Percentiles rank a stretch among this genome's conserved stretches.
Evolutionary conservation across 148 eudicot species (phyloP).

Genomic region (Nyssa sinensis): DNA sequence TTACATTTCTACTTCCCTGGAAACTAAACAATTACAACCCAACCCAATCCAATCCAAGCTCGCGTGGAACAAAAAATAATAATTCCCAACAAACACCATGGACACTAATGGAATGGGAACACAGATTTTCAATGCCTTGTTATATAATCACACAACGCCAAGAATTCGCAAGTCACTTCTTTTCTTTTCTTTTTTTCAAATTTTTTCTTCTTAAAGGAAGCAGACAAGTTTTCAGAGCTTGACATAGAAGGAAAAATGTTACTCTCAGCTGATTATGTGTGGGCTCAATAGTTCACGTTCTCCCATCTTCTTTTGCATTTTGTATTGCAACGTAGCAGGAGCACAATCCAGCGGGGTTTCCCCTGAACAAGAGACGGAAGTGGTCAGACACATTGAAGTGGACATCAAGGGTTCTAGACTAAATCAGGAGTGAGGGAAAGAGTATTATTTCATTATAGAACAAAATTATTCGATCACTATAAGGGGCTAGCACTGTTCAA

Average conservation of each 20-base stretch:
- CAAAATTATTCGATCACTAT: no score
- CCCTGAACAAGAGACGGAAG: slow-evolving; percentile 33
- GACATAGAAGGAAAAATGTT: neutral
- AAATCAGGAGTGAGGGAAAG: no score
- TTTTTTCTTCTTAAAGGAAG: slow-evolving; percentile 3
- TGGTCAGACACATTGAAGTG: no score
- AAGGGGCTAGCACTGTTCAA: no score
- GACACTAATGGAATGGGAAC: neutral
- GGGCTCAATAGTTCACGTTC: slow-evolving; percentile 18
- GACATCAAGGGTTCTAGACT: no score
- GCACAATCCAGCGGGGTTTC: slow-evolving; percentile 77
- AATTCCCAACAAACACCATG: neutral
- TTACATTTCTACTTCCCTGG: no score
- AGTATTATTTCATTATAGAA: no score
- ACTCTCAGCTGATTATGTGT: neutral
- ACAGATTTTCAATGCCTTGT: neutral
- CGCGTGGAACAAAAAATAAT: no score
- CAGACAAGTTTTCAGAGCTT: neutral
- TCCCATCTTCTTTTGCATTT: slow-evolving; percentile 59
- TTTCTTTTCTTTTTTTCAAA: neutral
- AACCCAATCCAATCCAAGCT: no score
- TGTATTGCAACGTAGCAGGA: slow-evolving; percentile 65
- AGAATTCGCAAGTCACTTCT: no score
- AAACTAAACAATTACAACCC: no score
- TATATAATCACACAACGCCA: slow-evolving; percentile 6